Evolutionary conservation across 2,329 filamentous ascomycete genomes (phyloP).

Genomic region (Cadophora malorum): DNA sequence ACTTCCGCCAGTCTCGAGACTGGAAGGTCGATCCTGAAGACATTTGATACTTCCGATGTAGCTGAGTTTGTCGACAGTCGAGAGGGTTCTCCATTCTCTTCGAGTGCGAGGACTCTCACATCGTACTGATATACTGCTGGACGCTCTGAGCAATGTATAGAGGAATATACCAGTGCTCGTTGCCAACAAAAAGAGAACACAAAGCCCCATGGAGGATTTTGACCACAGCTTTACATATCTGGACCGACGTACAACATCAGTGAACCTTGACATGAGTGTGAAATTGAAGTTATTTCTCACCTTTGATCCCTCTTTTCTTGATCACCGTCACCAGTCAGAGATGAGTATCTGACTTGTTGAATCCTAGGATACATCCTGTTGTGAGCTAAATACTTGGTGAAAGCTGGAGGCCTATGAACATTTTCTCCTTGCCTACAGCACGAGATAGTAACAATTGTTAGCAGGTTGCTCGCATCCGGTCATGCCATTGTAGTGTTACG

Average conservation of each 20-base stretch:
- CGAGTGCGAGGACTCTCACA: neutral
- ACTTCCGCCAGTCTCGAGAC: neutral
- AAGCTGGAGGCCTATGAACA: neutral
- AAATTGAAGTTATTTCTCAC: neutral
- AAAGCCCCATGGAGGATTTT: neutral
- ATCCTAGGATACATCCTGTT: neutral
- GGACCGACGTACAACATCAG: neutral
- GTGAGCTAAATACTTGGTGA: neutral
- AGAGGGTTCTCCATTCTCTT: neutral
- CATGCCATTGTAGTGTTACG: too few species aligned
- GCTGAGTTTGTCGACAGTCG: neutral
- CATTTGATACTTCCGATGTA: neutral
- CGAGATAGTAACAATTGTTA: too few species aligned
- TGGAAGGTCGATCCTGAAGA: neutral
- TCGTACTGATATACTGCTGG: neutral
- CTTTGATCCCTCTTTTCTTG: neutral
- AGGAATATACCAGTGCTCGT: neutral
- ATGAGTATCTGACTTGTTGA: neutral
- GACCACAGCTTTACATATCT: neutral
- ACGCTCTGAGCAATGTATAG: neutral
- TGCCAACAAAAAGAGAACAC: neutral
- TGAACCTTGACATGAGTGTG: neutral
- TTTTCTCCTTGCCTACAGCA: too few species aligned
- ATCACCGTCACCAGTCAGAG: neutral
- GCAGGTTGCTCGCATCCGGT: too few species aligned